Evolutionary conservation across 306 rosid species (phyloP), one percentile per base, ranked within the genome.

Genomic region (Bauhinia variegata): DNA sequence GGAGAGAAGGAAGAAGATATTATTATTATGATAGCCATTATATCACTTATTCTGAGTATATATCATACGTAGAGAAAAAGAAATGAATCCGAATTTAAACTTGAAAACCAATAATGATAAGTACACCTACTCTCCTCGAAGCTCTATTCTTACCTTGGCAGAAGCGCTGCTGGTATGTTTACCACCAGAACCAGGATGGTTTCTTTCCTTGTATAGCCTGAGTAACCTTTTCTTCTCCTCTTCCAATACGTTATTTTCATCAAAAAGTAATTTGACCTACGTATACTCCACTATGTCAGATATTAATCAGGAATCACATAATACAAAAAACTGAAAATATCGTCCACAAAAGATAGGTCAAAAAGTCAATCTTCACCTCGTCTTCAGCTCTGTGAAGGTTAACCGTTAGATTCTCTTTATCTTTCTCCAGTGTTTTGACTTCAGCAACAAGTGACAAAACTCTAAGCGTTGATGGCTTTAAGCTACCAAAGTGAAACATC

Each of bases 301-400:
- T 32, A 67, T 8, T 55, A n/a, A 28, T 63, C 61, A 30, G 49
- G 38, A 34, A 55, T 36, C 59, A 68, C 34, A 70, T 39, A 63
- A 51, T 62, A 55, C 50, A 39, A 60, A 60, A 43, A 51, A 62
- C 42, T 31, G 51, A 68, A 60, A 34, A 63, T 52, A 2, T 23
- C 28, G 16, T 43, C 54, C 46, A 12, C 51, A 11, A 55, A 12
- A 11, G 3, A 19, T 8, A 42, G 48, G 23, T 62, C 28, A 39
- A 36, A 31, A 49, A n/a, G 62, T 44, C 15, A 43, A 61, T 67
- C 53, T 71, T 62, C 71, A 95, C 99, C 96, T 95, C 97, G 60
- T 85, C 97, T 80, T 95, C 97, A 36, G 99, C 99, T 67, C 74
- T 88, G 75, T 53, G 56, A 71, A 95, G 99, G 83, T 95, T 95